Evolutionary conservation across 139 green algal genomes (phyloP), one percentile per base, ranked within the genome.

Genomic region (Coccomyxa sp.): DNA sequence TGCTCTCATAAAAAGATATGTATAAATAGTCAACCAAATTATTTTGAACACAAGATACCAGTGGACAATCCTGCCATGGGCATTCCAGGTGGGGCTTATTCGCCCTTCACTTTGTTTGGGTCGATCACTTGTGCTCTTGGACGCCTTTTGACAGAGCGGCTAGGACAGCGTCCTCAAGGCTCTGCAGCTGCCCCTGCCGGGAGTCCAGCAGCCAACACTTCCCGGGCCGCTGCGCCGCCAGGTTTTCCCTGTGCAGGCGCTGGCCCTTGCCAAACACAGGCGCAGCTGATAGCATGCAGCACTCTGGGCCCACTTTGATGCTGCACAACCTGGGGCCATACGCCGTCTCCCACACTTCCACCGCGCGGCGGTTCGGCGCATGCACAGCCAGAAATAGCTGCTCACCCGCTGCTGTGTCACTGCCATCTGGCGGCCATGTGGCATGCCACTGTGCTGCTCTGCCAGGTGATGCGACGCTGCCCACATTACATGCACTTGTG

Each of bases 271-370:
- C 71, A 31, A 78, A 31, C 25, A 78, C 14, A 27, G 71, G 23
- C 1, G 71, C 23, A 25, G 71, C 27, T 38, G 71, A 21, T 27
- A 78, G 71, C 71, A 78, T 31, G 71, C 71, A 78, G 71, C 71
- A 78, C 14, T 31, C 23, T 21, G 71, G 71, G 23, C 71, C 71
- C 1, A 16, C 1, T 51, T 31, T 78, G 12, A 78, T 78, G 71
- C 71, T 78, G n/a, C 71, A 78, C 27, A 78, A 51, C 14, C 71
- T 25, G n/a, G 78, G 78, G 57, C 78, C 78, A n/a, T 82, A 58
- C 15, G n/a, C 45, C 10, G 13, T 27, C 25, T 25, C 31, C 86
- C 88, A 93, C 38, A 92, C 23, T 80, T 92, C 89, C 23, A 92
- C 66, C 4, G 83, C 82, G 17, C 87, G 81, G 0, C 88, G 78